Percentiles rank a stretch among this genome's conserved stretches.
These are phyloP conservation scores for Lachancea meyersii DNA, from an alignment of 805 yeast species.

Conservation along the genomic window DNA sequence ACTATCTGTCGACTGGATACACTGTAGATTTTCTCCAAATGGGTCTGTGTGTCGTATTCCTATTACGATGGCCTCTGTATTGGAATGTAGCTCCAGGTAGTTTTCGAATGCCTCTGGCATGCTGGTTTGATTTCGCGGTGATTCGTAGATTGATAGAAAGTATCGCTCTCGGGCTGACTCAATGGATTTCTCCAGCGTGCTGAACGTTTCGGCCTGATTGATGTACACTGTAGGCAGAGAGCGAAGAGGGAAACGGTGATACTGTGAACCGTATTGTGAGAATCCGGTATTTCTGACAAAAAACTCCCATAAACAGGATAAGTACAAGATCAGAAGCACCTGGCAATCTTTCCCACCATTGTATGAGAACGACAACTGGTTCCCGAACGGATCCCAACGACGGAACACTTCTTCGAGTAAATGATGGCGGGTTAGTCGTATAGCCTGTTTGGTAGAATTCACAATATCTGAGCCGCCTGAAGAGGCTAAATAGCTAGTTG, in stretches of 20 bases:
- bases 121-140: constrained; percentile 29
- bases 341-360: constrained; percentile 98
- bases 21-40: constrained; percentile 51
- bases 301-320: constrained; percentile 46
- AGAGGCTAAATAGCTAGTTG: constrained; percentile 21
- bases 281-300: constrained; percentile 14
- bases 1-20: constrained; percentile 72
- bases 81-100: constrained; percentile 48
- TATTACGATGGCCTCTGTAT: constrained; percentile 69
- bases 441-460: constrained; percentile 27
- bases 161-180: constrained; percentile 47
- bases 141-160: constrained; percentile 42
- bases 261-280: constrained; percentile 24
- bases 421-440: constrained; percentile 18
- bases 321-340: constrained; percentile 71
- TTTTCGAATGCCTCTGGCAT: constrained; percentile 64
- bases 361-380: constrained; percentile 71
- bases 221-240: constrained; percentile 56
- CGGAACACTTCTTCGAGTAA: constrained; percentile 25
- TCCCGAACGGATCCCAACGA: constrained; percentile 29
- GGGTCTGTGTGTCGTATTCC: constrained; percentile 91
- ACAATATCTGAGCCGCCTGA: constrained; percentile 14
- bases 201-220: constrained; percentile 66
- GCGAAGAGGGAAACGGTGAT: constrained; percentile 21
- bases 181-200: constrained; percentile 64